Conservation (phyloP, 257 asterid species). For the Leonotis leonurus region DNA sequence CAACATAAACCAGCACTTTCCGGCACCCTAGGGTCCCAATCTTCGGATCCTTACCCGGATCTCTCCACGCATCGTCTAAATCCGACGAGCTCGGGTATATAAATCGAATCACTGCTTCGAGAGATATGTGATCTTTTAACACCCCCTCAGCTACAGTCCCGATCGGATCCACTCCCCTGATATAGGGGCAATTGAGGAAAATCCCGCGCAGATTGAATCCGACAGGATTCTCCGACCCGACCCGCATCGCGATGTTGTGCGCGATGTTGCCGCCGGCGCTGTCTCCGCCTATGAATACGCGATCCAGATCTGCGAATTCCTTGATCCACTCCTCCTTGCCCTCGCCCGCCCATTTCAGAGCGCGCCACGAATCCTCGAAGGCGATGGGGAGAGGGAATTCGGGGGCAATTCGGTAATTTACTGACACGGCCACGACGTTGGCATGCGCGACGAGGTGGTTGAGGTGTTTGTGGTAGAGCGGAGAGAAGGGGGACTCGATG, state of each 20-base stretch:
- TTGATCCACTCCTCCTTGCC: slow-evolving; percentile 35
- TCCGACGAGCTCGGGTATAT: slow-evolving; percentile 21
- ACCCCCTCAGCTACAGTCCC: slow-evolving; percentile 17
- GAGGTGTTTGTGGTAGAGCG: slow-evolving; percentile 28
- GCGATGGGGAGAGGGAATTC: slow-evolving; percentile 32
- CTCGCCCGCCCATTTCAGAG: slow-evolving; percentile 23
- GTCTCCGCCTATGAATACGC: slow-evolving; percentile 51
- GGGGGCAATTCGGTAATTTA: slow-evolving; percentile 31
- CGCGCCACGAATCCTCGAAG: slow-evolving; percentile 29
- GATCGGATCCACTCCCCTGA: slow-evolving; percentile 40
- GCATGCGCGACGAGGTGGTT: slow-evolving; percentile 28
- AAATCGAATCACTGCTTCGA: slow-evolving; percentile 20
- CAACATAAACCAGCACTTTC: slow-evolving; percentile 39
- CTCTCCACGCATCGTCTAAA: slow-evolving; percentile 37
- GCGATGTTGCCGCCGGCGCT: slow-evolving; percentile 64
- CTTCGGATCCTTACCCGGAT: slow-evolving; percentile 37
- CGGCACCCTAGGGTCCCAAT: slow-evolving; percentile 29
- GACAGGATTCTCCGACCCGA: slow-evolving; percentile 26
- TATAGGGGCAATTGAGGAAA: slow-evolving; percentile 43
- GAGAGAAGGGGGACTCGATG: slow-evolving; percentile 31
- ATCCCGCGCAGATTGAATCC: slow-evolving; percentile 35
- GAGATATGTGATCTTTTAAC: accelerated
- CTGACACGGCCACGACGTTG: slow-evolving; percentile 26
- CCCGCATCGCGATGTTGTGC: slow-evolving; percentile 31
- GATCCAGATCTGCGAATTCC: slow-evolving; percentile 35